Evolutionary conservation across 2,329 filamentous ascomycete species (phyloP).

Genomic region (Fusarium nanum): DNA sequence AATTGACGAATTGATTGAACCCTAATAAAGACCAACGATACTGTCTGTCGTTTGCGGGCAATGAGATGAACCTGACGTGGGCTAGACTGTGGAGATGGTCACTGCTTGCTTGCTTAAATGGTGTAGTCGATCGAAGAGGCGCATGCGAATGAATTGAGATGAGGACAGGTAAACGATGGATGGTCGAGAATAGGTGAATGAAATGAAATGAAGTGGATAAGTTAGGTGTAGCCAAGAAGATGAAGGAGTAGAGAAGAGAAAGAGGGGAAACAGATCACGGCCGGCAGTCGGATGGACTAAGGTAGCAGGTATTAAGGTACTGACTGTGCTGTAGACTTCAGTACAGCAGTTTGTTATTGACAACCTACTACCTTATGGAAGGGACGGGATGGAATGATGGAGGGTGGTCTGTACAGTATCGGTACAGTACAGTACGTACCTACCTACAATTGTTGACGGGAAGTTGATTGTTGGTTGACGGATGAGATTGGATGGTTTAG

Average conservation of each 20-base stretch:
- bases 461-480: constrained; percentile 25
- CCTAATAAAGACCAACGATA: background rate
- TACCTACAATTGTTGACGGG: background rate
- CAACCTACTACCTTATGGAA: constrained; percentile 1
- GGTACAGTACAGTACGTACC: background rate
- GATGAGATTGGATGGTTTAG: constrained; percentile 17
- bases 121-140: constrained; percentile 22
- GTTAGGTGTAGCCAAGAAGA: constrained; percentile 14
- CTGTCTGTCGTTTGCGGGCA: background rate
- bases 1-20: background rate
- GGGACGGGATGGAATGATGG: background rate
- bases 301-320: background rate
- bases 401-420: constrained; percentile 1
- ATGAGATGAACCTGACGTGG: background rate
- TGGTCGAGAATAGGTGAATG: constrained; percentile 4
- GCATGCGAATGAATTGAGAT: constrained; percentile 13
- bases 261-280: constrained; percentile 37
- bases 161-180: constrained; percentile 1
- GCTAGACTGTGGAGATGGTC: constrained; percentile 20
- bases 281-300: constrained; percentile 28
- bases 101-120: constrained; percentile 27
- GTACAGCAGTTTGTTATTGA: constrained; percentile 1
- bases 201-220: constrained; percentile 20
- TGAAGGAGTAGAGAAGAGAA: constrained; percentile 17
- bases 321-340: background rate